Percentiles rank a stretch among this genome's conserved stretches.
phyloP scores from a whole-genome alignment of 2,329 filamentous ascomycete genomes.

The Thelonectria discophora region DNA sequence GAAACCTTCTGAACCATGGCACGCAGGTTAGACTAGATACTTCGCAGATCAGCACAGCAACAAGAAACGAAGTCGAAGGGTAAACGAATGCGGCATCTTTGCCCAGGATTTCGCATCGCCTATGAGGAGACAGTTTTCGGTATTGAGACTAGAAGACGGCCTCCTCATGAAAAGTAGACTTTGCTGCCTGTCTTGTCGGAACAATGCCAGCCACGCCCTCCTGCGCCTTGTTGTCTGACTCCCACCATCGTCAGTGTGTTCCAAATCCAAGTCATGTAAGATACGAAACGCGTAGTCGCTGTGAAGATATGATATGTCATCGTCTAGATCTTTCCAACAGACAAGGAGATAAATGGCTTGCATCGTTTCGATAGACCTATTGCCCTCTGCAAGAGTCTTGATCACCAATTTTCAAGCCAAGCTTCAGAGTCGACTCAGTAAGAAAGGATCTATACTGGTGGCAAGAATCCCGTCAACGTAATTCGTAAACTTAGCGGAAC shows the following conservation, averaged over 20 bases:
- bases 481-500: slow-evolving; percentile 24
- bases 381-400: slow-evolving; percentile 20
- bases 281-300: slow-evolving; percentile 30
- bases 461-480: slow-evolving; percentile 12
- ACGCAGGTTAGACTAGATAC: slow-evolving; percentile 10
- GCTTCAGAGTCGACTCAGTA: slow-evolving; percentile 29
- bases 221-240: slow-evolving; percentile 7
- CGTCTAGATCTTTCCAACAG: slow-evolving; percentile 32
- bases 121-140: slow-evolving; percentile 15
- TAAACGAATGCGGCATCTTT: slow-evolving; percentile 19
- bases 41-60: slow-evolving; percentile 21
- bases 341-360: slow-evolving; percentile 30
- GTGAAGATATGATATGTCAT: slow-evolving; percentile 32
- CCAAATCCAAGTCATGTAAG: slow-evolving; percentile 28
- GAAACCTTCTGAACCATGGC: slow-evolving; percentile 16
- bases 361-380: slow-evolving; percentile 30
- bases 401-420: slow-evolving; percentile 26
- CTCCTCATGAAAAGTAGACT: slow-evolving; percentile 30
- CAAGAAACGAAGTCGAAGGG: slow-evolving; percentile 22
- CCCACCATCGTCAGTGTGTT: slow-evolving; percentile 16
- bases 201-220: slow-evolving; percentile 26
- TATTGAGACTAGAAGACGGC: slow-evolving; percentile 6
- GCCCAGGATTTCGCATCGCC: slow-evolving; percentile 20
- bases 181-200: slow-evolving; percentile 31
- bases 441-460: slow-evolving; percentile 10